Conservation (phyloP, 164 flowering plant genomes). For the Magnolia officinalis region DNA sequence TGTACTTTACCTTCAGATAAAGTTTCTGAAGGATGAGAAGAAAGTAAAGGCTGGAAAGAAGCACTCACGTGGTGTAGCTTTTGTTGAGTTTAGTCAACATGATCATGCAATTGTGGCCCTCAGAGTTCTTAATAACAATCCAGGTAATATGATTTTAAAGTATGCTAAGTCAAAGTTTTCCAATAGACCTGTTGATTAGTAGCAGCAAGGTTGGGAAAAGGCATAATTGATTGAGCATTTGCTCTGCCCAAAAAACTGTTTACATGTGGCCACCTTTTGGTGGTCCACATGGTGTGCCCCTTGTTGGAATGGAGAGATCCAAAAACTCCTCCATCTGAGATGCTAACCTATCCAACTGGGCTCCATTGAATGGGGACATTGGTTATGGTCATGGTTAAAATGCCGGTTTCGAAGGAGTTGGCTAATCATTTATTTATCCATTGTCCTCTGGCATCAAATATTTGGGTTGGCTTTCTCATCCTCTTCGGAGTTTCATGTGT, state of each 20-base stretch:
- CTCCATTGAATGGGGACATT: neutral
- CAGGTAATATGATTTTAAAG: conserved; percentile 44
- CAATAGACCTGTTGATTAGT: neutral
- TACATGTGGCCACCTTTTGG: neutral
- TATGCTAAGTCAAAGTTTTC: neutral
- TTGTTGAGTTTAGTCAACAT: conserved; percentile 88
- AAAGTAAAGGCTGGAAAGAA: conserved; percentile 44
- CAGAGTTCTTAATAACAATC: conserved; percentile 94
- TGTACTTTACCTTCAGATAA: conserved; percentile 50
- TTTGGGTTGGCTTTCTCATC: too few species aligned
- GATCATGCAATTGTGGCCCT: conserved; percentile 96
- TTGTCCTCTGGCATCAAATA: too few species aligned
- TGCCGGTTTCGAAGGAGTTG: neutral
- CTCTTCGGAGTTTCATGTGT: too few species aligned
- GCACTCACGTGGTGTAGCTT: conserved; percentile 86
- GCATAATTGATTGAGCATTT: neutral
- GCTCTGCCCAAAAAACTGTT: neutral
- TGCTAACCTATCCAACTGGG: neutral
- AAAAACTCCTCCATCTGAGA: neutral
- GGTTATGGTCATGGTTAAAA: neutral
- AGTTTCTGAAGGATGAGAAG: conserved; percentile 57
- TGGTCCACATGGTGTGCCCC: neutral
- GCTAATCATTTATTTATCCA: too few species aligned
- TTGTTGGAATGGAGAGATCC: neutral
- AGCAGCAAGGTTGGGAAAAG: neutral